Base-by-base conservation (phyloP, 2,329 filamentous ascomycete genomes). In the Fusarium torulosum region DNA sequence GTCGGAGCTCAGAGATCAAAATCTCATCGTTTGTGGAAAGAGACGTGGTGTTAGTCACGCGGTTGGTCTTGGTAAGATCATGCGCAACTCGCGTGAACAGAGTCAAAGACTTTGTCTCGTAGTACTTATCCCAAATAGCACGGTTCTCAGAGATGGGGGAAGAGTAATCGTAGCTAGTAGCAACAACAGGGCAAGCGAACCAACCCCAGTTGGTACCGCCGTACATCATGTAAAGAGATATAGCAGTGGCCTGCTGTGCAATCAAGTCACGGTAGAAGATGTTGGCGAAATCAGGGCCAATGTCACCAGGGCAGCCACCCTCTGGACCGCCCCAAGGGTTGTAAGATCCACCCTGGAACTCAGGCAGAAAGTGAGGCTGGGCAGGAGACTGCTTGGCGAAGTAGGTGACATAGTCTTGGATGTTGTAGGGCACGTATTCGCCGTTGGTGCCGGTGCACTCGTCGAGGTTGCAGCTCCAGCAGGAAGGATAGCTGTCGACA, bases 151-250 rank as follows among this genome's bases (percentile, higher is more conserved):
- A 85, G 17, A 90, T 86, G 0, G 88, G 87, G 6, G 86, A 84
- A 7, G 84, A 87, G 72, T 90, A 90, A 72, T 90, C 88, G 66
- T 90, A 90, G 31, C 85, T 88, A 4, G 84, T 86, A 2, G 83
- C 86, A 29, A 87, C 86, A 1, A 86, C 83, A 0, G 88, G 86
- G 6, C 83, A 82, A 14, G 86, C 84, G 29, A 88, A 77, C 46
- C 83, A 84, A 7, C 87, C 88, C 87, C 86, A 90, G 63, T 86
- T 89, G 0, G 88, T 90, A 4, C 88, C 88, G 6, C 88, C 88
- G 52, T 84, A 90, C 51, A 88, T 77, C 87, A 90, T 90, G 72
- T 90, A 90, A 3, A 90, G 75, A 29, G 83, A 88, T 54, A 89
- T 82, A 0, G 85, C 86, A 0, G 86, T 87, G 5, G 89, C 82